A percentile compares a stretch with the other conserved stretches of the same genome.
These are phyloP conservation scores for Pseudocercospora musae DNA, from an alignment of 2,329 filamentous ascomycete genomes.

Conservation along the genomic window DNA sequence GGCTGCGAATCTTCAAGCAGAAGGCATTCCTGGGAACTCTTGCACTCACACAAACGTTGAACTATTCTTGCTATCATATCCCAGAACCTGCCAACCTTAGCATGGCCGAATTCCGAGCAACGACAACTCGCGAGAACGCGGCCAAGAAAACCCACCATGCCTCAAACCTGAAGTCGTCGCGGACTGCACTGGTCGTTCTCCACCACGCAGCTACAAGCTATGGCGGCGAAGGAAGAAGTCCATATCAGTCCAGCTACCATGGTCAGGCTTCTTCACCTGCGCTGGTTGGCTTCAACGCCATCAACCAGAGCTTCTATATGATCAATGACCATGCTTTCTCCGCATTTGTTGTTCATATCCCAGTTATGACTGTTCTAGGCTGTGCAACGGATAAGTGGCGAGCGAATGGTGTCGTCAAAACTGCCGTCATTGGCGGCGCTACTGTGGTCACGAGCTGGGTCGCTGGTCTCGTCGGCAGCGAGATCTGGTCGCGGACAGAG, in stretches of 20 bases:
- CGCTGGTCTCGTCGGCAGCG: background rate
- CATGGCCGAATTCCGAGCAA: background rate
- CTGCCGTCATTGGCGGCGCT: background rate
- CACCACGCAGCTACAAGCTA: slow-evolving; percentile 6
- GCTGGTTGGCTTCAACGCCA: slow-evolving; percentile 4
- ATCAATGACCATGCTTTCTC: slow-evolving; percentile 4
- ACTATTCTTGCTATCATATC: background rate
- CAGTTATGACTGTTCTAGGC: slow-evolving; percentile 2
- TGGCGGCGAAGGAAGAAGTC: background rate
- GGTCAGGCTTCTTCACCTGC: background rate
- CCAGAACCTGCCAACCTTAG: background rate
- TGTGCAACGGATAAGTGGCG: slow-evolving; percentile 3
- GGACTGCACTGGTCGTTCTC: slow-evolving; percentile 6
- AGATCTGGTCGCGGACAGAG: background rate
- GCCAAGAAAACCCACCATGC: slow-evolving; percentile 1
- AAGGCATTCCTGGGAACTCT: background rate
- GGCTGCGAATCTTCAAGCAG: background rate
- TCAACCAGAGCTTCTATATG: slow-evolving; percentile 10
- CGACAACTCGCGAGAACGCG: background rate
- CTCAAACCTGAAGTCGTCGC: background rate
- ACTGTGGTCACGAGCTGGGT: slow-evolving; percentile 3
- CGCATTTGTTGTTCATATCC: slow-evolving; percentile 6
- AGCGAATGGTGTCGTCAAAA: background rate
- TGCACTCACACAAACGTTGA: background rate
- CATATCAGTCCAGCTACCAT: slow-evolving; percentile 6